Percentiles rank a stretch among this genome's conserved stretches.
Conservation (phyloP, 1,139 yeast genomes). For the Torulaspora globosa region DNA sequence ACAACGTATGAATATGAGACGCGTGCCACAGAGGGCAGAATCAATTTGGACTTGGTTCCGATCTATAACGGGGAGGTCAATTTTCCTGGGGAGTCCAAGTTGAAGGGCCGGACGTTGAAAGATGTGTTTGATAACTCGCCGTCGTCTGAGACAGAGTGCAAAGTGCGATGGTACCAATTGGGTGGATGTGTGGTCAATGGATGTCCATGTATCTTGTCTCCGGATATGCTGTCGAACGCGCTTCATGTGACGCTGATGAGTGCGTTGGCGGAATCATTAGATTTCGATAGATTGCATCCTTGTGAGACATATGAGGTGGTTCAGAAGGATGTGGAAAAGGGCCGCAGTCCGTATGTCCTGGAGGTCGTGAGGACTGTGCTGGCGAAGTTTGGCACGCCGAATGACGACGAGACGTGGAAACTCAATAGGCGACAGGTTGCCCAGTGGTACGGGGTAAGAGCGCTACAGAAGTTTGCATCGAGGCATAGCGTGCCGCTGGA, state of each 20-base stretch:
- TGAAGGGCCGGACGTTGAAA: conserved; percentile 34
- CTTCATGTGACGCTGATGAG: conserved; percentile 49
- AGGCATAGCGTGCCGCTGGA: conserved; percentile 36
- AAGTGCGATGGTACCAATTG: conserved; percentile 46
- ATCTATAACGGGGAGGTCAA: conserved; percentile 42
- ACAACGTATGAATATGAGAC: conserved; percentile 53
- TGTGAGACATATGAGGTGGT: conserved; percentile 31
- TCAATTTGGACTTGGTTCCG: conserved; percentile 48
- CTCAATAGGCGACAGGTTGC: conserved; percentile 45
- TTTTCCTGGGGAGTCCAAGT: conserved; percentile 10
- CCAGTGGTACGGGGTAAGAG: conserved; percentile 57
- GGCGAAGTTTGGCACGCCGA: conserved; percentile 43
- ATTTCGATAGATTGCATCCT: conserved; percentile 36
- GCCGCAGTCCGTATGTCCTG: conserved; percentile 29
- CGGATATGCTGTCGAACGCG: conserved; percentile 38
- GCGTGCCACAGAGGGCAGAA: conserved; percentile 41
- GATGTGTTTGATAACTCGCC: conserved; percentile 48
- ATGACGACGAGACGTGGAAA: conserved; percentile 29
- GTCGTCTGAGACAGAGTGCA: conserved; percentile 55
- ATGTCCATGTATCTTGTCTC: conserved; percentile 40
- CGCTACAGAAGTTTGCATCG: conserved; percentile 42
- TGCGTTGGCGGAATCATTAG: conserved; percentile 44
- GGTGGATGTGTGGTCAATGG: conserved; percentile 57
- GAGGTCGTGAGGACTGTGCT: conserved; percentile 47
- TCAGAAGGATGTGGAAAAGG: conserved; percentile 29